Evolutionary conservation across 148 eudicot genomes (phyloP), one percentile per base, ranked within the genome.

Genomic region (Chenopodium album): DNA sequence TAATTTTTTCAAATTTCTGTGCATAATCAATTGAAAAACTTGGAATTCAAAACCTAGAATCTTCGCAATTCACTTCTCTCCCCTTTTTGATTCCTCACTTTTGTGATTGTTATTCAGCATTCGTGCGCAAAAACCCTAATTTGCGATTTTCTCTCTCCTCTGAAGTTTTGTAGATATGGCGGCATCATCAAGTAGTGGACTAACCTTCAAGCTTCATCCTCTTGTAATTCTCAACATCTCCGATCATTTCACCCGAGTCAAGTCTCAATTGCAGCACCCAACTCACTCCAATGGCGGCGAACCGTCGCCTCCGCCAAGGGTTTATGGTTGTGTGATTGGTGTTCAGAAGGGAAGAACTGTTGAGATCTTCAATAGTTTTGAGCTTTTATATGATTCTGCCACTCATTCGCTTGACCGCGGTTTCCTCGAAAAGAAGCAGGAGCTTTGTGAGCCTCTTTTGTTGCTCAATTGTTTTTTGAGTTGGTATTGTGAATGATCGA

Each of bases 181-280:
- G 77, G 89, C 92, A 48, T 90, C 97, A 37, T 92, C 98, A 29
- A 93, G 97, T 84, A 95, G 98, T 77, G 98, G 97, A 1, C 76
- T 95, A 60, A 95, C 98, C 4, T 93, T 95, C 91, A 95, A 95
- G 91, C 97, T 95, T 78, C 99, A 95, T 46, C 99, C 99, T 0
- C 86, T 95, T 16, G 98, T 95, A 20, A 95, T 95, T 22, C 90
- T 92, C 46, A 94, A 92, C 91, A 89, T 94, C 31, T 94, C 98
- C 28, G 97, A 94, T 75, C 98, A 94, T 83, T 83, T 89, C 82
- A 92, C 97, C 2, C 85, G 98, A 64, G 92, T 94, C 78, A 93
- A 88, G 86, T 86, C 98, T 4, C 98, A 92, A 84, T 74, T 88
- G 31, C 88, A 83, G 13, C 78, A 73, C 47, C 20, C 78, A 64